Conservation (phyloP, 225 moss, liverwort and hornwort genomes). For the Physcomitrium patens region DNA sequence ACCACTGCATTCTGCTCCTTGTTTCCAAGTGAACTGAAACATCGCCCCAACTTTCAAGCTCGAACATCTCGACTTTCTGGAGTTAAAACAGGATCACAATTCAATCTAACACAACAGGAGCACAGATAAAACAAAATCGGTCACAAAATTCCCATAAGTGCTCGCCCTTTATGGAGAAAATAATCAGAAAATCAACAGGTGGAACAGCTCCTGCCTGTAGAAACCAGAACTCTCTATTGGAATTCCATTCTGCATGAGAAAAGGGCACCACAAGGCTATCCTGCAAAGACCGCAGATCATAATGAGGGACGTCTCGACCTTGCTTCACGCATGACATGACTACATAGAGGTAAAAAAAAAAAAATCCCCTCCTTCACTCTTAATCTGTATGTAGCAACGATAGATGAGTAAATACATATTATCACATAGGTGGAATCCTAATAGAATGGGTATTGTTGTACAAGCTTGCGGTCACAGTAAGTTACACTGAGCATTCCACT, state of each 20-base stretch:
- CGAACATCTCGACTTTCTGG: constrained; percentile 71
- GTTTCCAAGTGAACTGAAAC: constrained; percentile 70
- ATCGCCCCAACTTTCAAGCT: constrained; percentile 69
- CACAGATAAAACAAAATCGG: not conserved
- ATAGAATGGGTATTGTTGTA: too few species aligned
- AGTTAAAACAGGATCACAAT: constrained; percentile 9
- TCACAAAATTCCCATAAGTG: not conserved
- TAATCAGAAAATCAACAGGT: not conserved
- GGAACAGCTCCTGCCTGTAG: constrained; percentile 48
- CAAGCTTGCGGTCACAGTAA: not conserved
- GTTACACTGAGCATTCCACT: not conserved
- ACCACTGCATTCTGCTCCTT: constrained; percentile 57
- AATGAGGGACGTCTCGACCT: not conserved
- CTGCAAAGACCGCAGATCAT: constrained; percentile 30
- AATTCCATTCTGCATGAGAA: constrained; percentile 68
- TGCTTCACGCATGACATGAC: not conserved
- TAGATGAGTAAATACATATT: too few species aligned
- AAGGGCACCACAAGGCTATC: constrained; percentile 75
- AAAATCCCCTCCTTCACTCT: too few species aligned
- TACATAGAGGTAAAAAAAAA: too few species aligned
- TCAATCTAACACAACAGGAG: not conserved
- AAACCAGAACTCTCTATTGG: constrained; percentile 67
- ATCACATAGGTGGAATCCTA: too few species aligned
- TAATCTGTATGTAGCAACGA: too few species aligned
- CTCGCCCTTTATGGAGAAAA: not conserved